Evolutionary conservation across 257 asterid species (phyloP).

Genomic region (Solanum ahanhuiri): DNA sequence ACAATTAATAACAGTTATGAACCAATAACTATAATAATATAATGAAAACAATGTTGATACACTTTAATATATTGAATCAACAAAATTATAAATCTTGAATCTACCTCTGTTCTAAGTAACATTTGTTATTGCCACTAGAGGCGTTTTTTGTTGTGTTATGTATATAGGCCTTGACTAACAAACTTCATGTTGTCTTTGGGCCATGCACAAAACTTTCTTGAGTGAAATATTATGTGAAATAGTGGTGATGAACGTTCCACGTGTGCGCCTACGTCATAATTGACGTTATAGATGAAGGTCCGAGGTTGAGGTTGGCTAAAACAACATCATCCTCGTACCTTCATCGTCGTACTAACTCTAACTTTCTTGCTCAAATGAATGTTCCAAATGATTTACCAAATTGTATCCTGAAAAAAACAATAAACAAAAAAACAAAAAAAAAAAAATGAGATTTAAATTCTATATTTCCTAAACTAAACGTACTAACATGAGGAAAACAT

Average conservation of each 20-base stretch:
- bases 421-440: neutral
- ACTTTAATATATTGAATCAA: neutral
- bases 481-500: neutral
- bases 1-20: neutral
- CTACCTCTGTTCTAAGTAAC: neutral
- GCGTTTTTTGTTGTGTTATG: neutral
- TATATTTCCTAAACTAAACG: neutral
- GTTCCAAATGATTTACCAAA: constrained; percentile 16
- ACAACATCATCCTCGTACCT: constrained; percentile 1
- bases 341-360: constrained; percentile 2
- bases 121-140: neutral
- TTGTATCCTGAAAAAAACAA: constrained; percentile 7
- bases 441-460: neutral
- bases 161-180: neutral
- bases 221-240: neutral
- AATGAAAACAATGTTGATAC: neutral
- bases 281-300: constrained; percentile 22
- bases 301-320: constrained; percentile 28
- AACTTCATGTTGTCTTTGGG: neutral
- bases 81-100: neutral
- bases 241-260: neutral
- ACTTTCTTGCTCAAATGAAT: constrained; percentile 57
- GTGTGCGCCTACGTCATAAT: neutral
- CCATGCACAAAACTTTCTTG: neutral
- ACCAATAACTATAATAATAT: neutral